Evolutionary conservation across 2,329 filamentous ascomycete genomes (phyloP).

Genomic region (Rhynchosporium agropyri): DNA sequence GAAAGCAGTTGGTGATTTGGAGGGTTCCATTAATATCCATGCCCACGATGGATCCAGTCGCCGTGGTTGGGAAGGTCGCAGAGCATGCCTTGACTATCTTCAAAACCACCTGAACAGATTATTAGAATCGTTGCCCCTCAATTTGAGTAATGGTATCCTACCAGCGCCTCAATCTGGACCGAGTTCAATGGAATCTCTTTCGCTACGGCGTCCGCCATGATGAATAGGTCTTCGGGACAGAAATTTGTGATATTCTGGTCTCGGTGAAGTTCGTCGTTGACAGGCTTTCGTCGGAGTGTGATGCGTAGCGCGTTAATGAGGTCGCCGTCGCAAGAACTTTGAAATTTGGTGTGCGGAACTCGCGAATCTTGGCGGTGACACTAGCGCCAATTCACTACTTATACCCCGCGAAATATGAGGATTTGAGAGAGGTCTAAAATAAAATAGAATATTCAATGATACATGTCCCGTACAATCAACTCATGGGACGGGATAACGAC

Average conservation of each 20-base stretch:
- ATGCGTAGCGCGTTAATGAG: neutral
- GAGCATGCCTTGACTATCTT: slow-evolving; percentile 98
- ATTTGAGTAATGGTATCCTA: slow-evolving; percentile 53
- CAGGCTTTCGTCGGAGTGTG: slow-evolving; percentile 3
- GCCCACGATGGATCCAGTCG: slow-evolving; percentile 88
- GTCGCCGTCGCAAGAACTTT: slow-evolving; percentile 11
- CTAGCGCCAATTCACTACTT: neutral
- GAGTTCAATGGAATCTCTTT: slow-evolving; percentile 77
- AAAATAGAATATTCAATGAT: too few species aligned
- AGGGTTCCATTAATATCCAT: slow-evolving; percentile 84
- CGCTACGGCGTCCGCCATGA: slow-evolving; percentile 57
- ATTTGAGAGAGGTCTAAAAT: too few species aligned
- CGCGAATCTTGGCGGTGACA: slow-evolving; percentile 3
- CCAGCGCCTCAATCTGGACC: slow-evolving; percentile 93
- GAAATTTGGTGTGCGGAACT: slow-evolving; percentile 10
- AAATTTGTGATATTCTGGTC: neutral
- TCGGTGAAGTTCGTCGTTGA: neutral
- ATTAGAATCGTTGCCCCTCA: slow-evolving; percentile 37
- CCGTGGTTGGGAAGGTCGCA: slow-evolving; percentile 81
- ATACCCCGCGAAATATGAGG: neutral
- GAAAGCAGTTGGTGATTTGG: slow-evolving; percentile 93
- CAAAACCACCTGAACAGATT: slow-evolving; percentile 74
- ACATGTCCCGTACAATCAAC: too few species aligned
- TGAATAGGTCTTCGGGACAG: slow-evolving; percentile 36
- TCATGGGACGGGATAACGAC: too few species aligned